A percentile compares a stretch with the other conserved stretches of the same genome.
phyloP scores from a whole-genome alignment of 176 grass and related monocot genomes.

The Typha latifolia region DNA sequence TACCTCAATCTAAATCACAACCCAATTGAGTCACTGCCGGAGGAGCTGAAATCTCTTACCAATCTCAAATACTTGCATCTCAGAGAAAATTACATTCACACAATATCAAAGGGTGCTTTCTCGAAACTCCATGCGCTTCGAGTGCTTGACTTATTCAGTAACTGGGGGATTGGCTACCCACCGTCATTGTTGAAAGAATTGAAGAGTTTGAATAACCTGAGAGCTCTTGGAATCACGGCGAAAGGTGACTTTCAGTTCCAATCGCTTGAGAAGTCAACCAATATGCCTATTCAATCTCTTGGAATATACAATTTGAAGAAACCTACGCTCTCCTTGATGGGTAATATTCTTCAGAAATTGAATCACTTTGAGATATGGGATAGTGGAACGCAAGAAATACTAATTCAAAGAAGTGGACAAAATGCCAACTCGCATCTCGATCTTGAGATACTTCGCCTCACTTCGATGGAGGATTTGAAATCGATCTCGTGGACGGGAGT shows the following conservation, averaged over 20 bases:
- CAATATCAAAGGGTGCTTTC: conserved; percentile 5
- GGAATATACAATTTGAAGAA: background rate
- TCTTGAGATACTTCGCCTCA: conserved; percentile 14
- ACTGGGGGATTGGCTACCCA: background rate
- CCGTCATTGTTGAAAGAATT: conserved; percentile 8
- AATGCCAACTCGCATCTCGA: conserved; percentile 12
- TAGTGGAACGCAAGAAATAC: conserved; percentile 4
- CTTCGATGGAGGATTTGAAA: conserved; percentile 1
- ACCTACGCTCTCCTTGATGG: background rate
- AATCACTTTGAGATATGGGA: conserved; percentile 2
- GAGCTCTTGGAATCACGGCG: conserved; percentile 18
- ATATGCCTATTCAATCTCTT: background rate
- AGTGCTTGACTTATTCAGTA: conserved; percentile 18
- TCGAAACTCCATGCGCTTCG: conserved; percentile 8
- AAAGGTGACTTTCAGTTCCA: conserved; percentile 7
- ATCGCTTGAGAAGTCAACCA: conserved; percentile 1
- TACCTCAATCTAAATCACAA: conserved; percentile 21
- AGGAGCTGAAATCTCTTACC: conserved; percentile 6
- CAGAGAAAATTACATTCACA: background rate
- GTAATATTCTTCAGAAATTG: conserved; percentile 1
- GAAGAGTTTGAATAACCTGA: conserved; percentile 11
- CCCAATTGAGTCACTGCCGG: conserved; percentile 2
- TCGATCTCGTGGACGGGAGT: conserved; percentile 18
- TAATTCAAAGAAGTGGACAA: conserved; percentile 14
- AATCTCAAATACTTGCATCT: conserved; percentile 26